Evolutionary conservation across 2,329 filamentous ascomycete genomes (phyloP), one percentile per base, ranked within the genome.

Genomic region (Mycocentrospora acerina): DNA sequence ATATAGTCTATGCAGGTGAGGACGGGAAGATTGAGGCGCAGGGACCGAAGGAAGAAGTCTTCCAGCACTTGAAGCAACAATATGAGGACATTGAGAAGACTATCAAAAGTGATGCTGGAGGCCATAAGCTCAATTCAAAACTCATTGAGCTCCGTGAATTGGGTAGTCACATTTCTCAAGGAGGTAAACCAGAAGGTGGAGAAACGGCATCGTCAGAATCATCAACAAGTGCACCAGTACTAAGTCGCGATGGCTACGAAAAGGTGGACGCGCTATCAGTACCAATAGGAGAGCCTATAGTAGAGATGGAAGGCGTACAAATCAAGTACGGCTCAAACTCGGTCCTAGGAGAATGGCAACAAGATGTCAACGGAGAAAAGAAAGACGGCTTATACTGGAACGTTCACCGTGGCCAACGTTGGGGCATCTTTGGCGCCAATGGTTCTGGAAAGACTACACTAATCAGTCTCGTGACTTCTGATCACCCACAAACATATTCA

Each of bases 381-480:
- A 70, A 72, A 42, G 65, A 78, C 1, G 91, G 91, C 0, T 72
- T 97, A 5, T 78, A 85, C 60, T 96, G 93, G 89, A 87, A 79
- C 1, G 83, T 97, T 16, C 80, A 82, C 26, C 80, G 85, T 35
- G 90, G 91, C 16, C 83, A 96, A 62, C 82, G 90, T 46, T 95
- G 90, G 86, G 91, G 88, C 3, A 80, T 97, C 13, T 93, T 98
- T 59, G 93, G 93, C 0, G 86, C 90, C 22, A 97, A 98, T 55
- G 93, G 86, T 10, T 95, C 89, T 1, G 93, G 93, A 13, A 98
- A 98, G 72, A 98, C 93, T 0, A 98, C 93, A 0, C 78, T 98
- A 26, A 79, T 97, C 18, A 93, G 90, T 4, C 77, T 98, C 5
- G 86, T 98, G 42, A 94, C 88, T 43, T 97, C 91, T 1, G 93